Evolutionary conservation across 2,329 filamentous ascomycete species (phyloP), one percentile per base, ranked within the genome.

Genomic region (Epichloe brachyelytri): DNA sequence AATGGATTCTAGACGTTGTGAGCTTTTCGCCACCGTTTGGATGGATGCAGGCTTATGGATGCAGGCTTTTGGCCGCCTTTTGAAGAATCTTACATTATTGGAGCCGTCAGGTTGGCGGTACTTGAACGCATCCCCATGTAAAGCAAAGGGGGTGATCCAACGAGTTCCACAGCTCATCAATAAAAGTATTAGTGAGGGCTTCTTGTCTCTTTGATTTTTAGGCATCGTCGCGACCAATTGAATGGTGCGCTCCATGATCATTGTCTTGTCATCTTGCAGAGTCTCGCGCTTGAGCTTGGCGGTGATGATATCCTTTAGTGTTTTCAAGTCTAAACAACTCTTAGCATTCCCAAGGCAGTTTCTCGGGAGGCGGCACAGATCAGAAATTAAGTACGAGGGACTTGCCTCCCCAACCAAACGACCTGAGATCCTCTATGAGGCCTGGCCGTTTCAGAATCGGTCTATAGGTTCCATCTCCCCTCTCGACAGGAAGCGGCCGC

Each of bases 231-330:
- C 75, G 5, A 87, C 83, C 15, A 88, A 71, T 69, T 83, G 78
- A 54, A 88, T 87, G 5, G 84, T 74, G 7, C 79, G 73, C 64
- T 88, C 85, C 80, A 88, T 86, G 43, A 88, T 71, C 73, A 87
- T 85, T 2, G 82, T 85, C 68, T 85, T 86, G 69, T 91, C 87
- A 59, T 91, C 82, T 5, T 79, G 66, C 11, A 83, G 71, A 46
- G 78, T 71, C 52, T 76, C 74, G 1, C 84, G 82, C 57, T 78
- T 82, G 34, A 82, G 64, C 65, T 86, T 82, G 54, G 70, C 73
- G 50, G 77, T 75, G 52, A 87, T 69, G 38, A 88, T 67, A 5
- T 77, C 71, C 43, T 77, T 65, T 17, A 88, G 68, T 0, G 84
- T 86, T 58, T 77, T 76, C 43, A 85, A 62, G 56, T 88, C 84